Evolutionary conservation across 768 basidiomycete genomes (phyloP), one percentile per base, ranked within the genome.

Genomic region (Multifurca ochricompacta): DNA sequence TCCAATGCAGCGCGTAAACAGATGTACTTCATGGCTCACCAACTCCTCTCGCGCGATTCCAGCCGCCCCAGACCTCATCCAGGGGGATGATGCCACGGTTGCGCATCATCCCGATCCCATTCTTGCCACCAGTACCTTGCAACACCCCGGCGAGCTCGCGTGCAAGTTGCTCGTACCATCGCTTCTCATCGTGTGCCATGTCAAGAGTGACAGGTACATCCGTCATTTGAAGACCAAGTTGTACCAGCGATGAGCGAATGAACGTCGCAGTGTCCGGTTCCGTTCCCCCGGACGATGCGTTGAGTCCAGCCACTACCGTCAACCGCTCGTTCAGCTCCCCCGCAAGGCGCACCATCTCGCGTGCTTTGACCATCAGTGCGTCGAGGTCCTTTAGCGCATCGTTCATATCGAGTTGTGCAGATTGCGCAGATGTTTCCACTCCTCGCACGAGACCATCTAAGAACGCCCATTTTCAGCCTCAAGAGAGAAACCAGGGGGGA

Each of bases 11-110:
- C 3, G 10, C 45, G 19, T 9, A 13, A 13, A 2, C 16, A 6
- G 31, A 30, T 10, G 19, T 34, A 40, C 21, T 31, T 25, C 10
- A 19, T 8, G 19, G 66, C 85, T 67, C 67, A 91, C 92, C 86
- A 50, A 95, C 86, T 45, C 93, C 93, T 60, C 93, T 73, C 6
- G 91, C 92, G 54, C 93, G 82, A 65, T 94, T 95, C 93, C 93
- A 96, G 2, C 87, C 82, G 25, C 90, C 90, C 93, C 93, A 97
- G 0, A 87, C 87, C 69, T 95, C 93, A 65, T 97, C 93, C 25
- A 96, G 69, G 0, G 85, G 89, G 35, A 96, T 77, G 31, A 95
- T 78, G 1, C 90, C 91, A 27, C 90, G 78, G 3, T 77, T 74
- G 52, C 76, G 75, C 88, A 94, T 90, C 63, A 94, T 75, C 1